These are phyloP conservation scores for Calvatia gigantea DNA, from an alignment of 768 basidiomycete species.

Conservation along the genomic window DNA sequence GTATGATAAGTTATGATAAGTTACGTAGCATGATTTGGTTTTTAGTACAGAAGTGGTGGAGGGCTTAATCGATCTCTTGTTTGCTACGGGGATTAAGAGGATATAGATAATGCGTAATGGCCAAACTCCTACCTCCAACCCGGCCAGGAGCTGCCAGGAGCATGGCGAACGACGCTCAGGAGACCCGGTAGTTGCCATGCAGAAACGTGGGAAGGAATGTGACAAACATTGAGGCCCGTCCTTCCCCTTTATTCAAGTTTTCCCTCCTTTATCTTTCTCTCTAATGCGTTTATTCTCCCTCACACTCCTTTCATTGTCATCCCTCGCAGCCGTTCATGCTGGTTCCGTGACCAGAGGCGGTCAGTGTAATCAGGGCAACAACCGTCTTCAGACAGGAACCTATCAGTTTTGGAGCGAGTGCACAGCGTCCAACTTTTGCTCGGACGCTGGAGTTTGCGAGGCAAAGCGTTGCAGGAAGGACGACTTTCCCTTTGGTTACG, in stretches of 20 bases:
- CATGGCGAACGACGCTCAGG: too few species aligned
- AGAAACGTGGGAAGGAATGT: not conserved
- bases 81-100: too few species aligned
- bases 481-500: constrained; percentile 73
- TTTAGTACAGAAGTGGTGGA: too few species aligned
- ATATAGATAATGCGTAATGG: too few species aligned
- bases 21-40: too few species aligned
- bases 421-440: constrained; percentile 65
- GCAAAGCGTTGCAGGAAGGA: constrained; percentile 71
- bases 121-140: too few species aligned
- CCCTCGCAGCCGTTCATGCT: constrained; percentile 35
- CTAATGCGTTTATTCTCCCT: constrained; percentile 29
- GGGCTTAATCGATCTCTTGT: too few species aligned
- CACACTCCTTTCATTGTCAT: constrained; percentile 54
- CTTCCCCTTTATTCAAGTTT: constrained; percentile 11
- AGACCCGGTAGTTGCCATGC: too few species aligned
- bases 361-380: constrained; percentile 51
- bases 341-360: constrained; percentile 43
- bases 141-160: too few species aligned
- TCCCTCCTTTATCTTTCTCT: constrained; percentile 14
- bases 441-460: constrained; percentile 47
- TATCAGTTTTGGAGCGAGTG: constrained; percentile 81
- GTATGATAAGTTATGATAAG: too few species aligned
- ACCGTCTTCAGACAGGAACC: constrained; percentile 71
- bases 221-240: not conserved